Evolutionary conservation across 2,329 filamentous ascomycete genomes (phyloP).

Genomic region (Chaetomiaceae sp.): DNA sequence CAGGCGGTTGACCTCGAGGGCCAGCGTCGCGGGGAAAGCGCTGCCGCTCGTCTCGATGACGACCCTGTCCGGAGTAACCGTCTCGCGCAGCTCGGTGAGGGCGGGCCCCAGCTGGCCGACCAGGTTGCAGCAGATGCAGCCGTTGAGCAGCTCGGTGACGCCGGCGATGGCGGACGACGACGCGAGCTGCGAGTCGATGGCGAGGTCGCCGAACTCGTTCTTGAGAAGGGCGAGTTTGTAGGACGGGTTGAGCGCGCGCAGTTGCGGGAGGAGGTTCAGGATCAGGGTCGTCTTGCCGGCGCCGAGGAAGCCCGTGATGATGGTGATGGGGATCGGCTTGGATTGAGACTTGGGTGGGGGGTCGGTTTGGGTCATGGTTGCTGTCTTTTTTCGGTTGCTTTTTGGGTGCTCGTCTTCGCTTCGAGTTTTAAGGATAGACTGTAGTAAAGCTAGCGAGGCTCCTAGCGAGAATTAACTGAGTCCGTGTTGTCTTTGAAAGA

Average conservation of each 20-base stretch:
- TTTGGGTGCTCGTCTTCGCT: not conserved
- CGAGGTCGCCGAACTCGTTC: constrained; percentile 95
- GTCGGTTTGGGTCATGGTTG: constrained; percentile 15
- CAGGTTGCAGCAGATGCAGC: constrained; percentile 98
- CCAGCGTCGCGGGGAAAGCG: constrained; percentile 82
- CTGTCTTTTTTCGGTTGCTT: not conserved
- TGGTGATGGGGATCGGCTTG: constrained; percentile 76
- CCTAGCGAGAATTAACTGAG: no score
- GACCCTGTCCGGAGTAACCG: constrained; percentile 68
- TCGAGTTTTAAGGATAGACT: not conserved
- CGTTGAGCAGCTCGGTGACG: constrained; percentile 88
- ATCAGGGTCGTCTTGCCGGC: constrained; percentile 96
- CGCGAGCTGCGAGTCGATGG: constrained; percentile 88
- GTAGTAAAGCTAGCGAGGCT: no score
- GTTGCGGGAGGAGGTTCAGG: constrained; percentile 87
- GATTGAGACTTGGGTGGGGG: constrained; percentile 39
- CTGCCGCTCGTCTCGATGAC: constrained; percentile 90
- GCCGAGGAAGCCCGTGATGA: constrained; percentile 93
- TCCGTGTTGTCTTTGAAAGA: no score
- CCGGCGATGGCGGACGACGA: constrained; percentile 77
- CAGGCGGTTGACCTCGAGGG: constrained; percentile 82
- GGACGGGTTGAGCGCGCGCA: constrained; percentile 61
- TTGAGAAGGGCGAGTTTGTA: constrained; percentile 95
- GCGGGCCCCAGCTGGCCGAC: constrained; percentile 85
- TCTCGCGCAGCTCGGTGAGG: constrained; percentile 63